Evolutionary conservation across 805 yeast genomes (phyloP).

Genomic region (Yamadazyma ubonensis): DNA sequence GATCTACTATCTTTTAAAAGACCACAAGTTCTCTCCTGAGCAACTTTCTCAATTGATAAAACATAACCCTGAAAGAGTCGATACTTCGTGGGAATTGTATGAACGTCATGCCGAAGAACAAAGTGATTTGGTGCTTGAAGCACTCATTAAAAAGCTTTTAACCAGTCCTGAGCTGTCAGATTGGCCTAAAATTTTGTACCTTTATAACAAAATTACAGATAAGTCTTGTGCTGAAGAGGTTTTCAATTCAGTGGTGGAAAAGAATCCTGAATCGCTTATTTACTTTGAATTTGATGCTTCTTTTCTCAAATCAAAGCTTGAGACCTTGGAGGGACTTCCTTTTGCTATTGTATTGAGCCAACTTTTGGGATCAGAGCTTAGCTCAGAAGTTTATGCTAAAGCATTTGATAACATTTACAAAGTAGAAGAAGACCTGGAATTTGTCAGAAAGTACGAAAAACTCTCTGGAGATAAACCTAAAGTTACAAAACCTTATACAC

Average conservation of each 20-base stretch:
- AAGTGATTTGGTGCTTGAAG: constrained; percentile 1
- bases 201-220: constrained; percentile 5
- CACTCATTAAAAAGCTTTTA: constrained; percentile 8
- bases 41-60: constrained; percentile 28
- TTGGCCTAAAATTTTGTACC: constrained; percentile 13
- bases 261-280: neutral
- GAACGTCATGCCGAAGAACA: constrained; percentile 20
- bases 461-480: neutral
- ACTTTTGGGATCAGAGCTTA: constrained; percentile 3
- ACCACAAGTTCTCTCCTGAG: constrained; percentile 15
- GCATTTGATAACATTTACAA: constrained; percentile 11
- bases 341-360: constrained; percentile 19
- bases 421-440: constrained; percentile 1
- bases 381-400: constrained; percentile 8
- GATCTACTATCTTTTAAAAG: constrained; percentile 24
- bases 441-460: constrained; percentile 5
- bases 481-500: constrained; percentile 4
- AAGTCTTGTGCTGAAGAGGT: constrained; percentile 3
- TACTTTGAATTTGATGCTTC: constrained; percentile 11
- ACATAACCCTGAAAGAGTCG: constrained; percentile 54
- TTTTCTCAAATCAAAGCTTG: constrained; percentile 12
- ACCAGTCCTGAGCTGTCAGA: constrained; percentile 9
- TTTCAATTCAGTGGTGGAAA: constrained; percentile 9
- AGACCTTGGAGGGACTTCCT: constrained; percentile 18
- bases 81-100: constrained; percentile 49